Evolutionary conservation across 345 rosid species (phyloP).

Genomic region (Brassica nigra): DNA sequence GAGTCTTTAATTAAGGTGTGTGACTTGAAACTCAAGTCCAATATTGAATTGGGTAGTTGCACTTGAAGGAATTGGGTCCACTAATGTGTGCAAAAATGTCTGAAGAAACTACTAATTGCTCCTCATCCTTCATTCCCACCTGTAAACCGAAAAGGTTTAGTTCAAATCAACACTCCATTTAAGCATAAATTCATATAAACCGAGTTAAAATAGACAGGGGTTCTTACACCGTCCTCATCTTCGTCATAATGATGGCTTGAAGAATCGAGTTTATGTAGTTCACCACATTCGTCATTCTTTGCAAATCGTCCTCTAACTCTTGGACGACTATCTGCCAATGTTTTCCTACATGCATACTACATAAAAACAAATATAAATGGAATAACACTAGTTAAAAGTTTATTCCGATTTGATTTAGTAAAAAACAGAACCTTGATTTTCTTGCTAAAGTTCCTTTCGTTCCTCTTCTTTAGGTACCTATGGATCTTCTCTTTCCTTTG

Average conservation of each 20-base stretch:
- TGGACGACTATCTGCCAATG: slow-evolving; percentile 91
- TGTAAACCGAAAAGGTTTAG: slow-evolving; percentile 35
- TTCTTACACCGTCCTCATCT: slow-evolving; percentile 70
- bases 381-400: slow-evolving; percentile 1
- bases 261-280: slow-evolving; percentile 48
- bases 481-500: slow-evolving; percentile 93
- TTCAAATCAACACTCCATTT: neutral
- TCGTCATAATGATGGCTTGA: slow-evolving; percentile 74
- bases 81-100: slow-evolving; percentile 84
- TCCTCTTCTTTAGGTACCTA: slow-evolving; percentile 92
- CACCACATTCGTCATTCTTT: slow-evolving; percentile 78
- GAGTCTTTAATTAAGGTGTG: slow-evolving; percentile 6
- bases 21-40: slow-evolving; percentile 58
- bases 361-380: neutral
- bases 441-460: slow-evolving; percentile 93
- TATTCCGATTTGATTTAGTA: neutral
- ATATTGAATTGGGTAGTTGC: slow-evolving; percentile 81
- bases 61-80: slow-evolving; percentile 83
- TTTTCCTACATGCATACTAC: slow-evolving; percentile 93
- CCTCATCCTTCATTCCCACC: slow-evolving; percentile 77
- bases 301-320: slow-evolving; percentile 96
- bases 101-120: slow-evolving; percentile 69
- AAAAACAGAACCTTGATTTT: slow-evolving; percentile 74
- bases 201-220: neutral
- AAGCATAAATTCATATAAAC: neutral